These are phyloP conservation scores for Crithidia sp. DNA, from an alignment of 208 protist species.

Conservation along the genomic window DNA sequence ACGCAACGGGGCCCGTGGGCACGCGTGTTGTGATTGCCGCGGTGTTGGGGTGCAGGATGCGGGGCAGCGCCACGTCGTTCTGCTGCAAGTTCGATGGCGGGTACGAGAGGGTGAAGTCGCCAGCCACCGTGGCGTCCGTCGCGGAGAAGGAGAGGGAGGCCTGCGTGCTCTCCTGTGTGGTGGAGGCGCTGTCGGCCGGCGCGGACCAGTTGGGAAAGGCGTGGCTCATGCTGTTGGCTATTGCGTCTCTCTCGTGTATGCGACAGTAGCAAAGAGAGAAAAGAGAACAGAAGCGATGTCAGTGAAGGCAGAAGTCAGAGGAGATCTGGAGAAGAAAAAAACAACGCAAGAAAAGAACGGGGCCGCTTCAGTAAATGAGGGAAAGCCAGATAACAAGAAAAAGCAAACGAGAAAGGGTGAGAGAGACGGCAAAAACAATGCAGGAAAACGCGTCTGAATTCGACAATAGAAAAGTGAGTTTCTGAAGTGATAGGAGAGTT, in stretches of 20 bases:
- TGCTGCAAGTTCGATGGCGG: not conserved
- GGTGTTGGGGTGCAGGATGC: not conserved
- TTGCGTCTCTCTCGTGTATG: too few species aligned
- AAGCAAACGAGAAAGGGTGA: too few species aligned
- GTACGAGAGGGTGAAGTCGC: not conserved
- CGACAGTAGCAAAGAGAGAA: too few species aligned
- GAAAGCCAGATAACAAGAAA: too few species aligned
- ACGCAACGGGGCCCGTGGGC: not conserved
- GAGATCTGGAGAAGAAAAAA: not conserved
- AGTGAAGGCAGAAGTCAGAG: not conserved
- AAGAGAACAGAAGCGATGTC: too few species aligned
- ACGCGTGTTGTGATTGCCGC: not conserved
- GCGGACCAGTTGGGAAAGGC: not conserved
- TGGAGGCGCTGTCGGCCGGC: not conserved
- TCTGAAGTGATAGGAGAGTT: too few species aligned
- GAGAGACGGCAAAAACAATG: too few species aligned
- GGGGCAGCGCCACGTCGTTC: not conserved
- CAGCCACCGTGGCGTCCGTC: not conserved
- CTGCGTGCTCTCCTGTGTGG: too few species aligned
- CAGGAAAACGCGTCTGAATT: too few species aligned
- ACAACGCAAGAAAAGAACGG: not conserved
- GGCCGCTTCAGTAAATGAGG: not conserved
- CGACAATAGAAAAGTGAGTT: too few species aligned
- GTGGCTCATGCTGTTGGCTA: not conserved
- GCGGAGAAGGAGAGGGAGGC: constrained; percentile 3